phyloP scores from a whole-genome alignment of 176 grass and related monocot genomes.

The Aechmea fasciata region DNA sequence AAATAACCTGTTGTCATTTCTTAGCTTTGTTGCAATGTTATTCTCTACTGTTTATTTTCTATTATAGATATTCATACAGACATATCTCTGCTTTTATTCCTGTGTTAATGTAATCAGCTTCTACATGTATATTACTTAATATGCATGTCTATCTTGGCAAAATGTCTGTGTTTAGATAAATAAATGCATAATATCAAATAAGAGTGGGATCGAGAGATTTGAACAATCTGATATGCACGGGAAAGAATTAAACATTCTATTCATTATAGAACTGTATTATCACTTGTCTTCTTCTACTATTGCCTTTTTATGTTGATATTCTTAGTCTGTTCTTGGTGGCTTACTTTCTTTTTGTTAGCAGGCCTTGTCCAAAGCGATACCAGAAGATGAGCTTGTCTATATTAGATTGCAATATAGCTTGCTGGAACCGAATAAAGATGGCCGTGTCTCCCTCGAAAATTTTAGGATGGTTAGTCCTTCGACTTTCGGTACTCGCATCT shows the following conservation, averaged over 20 bases:
- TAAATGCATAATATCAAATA: no score
- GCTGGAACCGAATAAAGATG: conserved; percentile 75
- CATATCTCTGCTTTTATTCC: no score
- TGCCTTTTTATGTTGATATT: not conserved
- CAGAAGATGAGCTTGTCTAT: conserved; percentile 87
- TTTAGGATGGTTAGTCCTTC: conserved; percentile 61
- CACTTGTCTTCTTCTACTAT: not conserved
- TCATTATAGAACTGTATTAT: not conserved
- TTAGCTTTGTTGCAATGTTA: no score
- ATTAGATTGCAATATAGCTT: conserved; percentile 77
- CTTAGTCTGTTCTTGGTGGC: conserved; percentile 4
- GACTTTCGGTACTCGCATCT: not conserved
- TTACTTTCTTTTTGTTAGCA: conserved; percentile 22
- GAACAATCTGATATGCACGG: no score
- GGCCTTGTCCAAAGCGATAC: conserved; percentile 87
- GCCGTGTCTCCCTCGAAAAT: conserved; percentile 71
- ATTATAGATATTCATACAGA: no score
- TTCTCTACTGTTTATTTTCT: no score
- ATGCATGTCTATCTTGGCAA: not conserved
- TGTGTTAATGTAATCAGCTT: not conserved
- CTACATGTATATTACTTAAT: conserved; percentile 3
- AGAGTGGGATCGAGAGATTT: no score
- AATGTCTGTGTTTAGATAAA: no score
- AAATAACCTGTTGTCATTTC: no score
- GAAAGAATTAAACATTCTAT: not conserved